A percentile compares a stretch with the other conserved stretches of the same genome.
These are phyloP conservation scores for Eutrema heterophyllum DNA, from an alignment of 345 rosid species.

Conservation along the genomic window DNA sequence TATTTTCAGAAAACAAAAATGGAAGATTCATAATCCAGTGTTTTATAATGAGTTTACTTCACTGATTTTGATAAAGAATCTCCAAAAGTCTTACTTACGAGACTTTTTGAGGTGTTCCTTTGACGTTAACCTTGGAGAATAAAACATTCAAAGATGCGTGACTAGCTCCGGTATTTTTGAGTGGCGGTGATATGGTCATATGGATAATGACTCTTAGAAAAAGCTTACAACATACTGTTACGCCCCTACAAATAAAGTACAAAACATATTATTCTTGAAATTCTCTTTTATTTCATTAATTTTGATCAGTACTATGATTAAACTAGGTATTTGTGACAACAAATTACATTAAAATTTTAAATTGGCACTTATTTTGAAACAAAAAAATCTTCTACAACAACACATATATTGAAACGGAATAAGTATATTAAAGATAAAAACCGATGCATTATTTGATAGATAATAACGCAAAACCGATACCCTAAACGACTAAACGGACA, in stretches of 20 bases:
- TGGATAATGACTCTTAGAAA: background rate
- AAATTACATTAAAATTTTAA: background rate
- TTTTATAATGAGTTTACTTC: conserved; percentile 13
- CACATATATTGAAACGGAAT: background rate
- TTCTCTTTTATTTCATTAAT: background rate
- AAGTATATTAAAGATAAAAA: background rate
- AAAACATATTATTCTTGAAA: background rate
- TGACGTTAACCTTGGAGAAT: background rate
- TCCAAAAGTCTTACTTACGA: background rate
- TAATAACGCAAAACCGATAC: background rate
- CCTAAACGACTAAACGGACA: no score
- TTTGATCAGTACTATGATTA: background rate
- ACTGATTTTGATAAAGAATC: conserved; percentile 19
- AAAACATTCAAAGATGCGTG: background rate
- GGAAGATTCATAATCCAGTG: background rate
- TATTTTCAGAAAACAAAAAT: background rate
- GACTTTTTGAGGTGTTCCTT: conserved; percentile 9
- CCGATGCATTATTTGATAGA: background rate
- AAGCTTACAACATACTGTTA: background rate
- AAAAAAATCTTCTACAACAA: background rate
- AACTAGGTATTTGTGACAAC: background rate
- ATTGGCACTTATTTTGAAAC: background rate
- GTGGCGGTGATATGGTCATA: background rate
- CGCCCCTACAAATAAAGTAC: background rate
- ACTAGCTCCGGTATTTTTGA: background rate